Evolutionary conservation across 1,284 basidiomycete genomes (phyloP), one percentile per base, ranked within the genome.

Genomic region (Cryptococcus maquisensis): DNA sequence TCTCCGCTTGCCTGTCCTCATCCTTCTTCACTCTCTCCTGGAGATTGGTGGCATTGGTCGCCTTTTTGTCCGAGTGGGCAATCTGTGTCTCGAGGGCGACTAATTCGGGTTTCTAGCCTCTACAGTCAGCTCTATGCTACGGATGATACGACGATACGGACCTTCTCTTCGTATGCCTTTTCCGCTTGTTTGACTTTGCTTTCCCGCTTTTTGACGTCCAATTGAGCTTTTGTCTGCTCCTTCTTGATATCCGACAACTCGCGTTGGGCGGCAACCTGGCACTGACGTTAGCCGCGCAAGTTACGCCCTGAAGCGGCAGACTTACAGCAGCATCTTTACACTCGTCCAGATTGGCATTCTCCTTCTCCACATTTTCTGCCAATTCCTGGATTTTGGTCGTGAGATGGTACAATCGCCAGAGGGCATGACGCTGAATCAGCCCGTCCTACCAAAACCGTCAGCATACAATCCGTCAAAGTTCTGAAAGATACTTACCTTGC

Each of bases 371-470:
- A 39, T 84, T 81, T 20, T 79, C 76, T 0, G 85, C 82, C 51
- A 90, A 87, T 26, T 78, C 77, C 63, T 87, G 84, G 41, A 96
- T 87, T 9, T 84, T 83, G 60, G 86, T 80, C 63, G 94, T 87
- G 55, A 98, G 89, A 72, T 97, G 90, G 69, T 84, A 98, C 6
- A 99, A 78, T 65, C 88, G 89, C 83, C 90, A 95, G 9, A 98
- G 79, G 8, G 93, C 81, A 46, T 91, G 87, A 38, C 85, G 86
- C 8, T 95, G 80, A 37, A 92, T 84, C 46, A 89, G 80, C 47
- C 86, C 82, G 56, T 96, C 90, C 87, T 92, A 63, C n/a, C 1
- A 28, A 23, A 47, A 18, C 21, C 43, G 46, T 28, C 8, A 24
- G 35, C 21, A 36, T 21, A 12, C 12, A 4, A n/a, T 13, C 24